These are phyloP conservation scores for Alternaria sp. DNA, from an alignment of 2,329 filamentous ascomycete genomes.

Conservation along the genomic window DNA sequence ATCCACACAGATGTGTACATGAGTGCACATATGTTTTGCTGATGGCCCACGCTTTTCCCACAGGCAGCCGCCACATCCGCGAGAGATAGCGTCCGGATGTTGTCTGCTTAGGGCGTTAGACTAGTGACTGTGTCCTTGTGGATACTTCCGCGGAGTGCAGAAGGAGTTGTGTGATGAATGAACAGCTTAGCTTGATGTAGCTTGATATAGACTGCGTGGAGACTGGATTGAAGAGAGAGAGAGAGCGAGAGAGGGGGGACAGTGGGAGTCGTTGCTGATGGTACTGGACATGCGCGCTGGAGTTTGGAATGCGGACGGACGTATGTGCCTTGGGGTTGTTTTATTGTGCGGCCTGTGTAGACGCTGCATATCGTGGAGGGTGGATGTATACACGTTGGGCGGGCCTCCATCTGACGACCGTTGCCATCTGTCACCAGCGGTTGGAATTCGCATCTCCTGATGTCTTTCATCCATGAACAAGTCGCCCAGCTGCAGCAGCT, in stretches of 20 bases:
- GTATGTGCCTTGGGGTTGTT: neutral
- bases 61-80: conserved; percentile 5
- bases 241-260: neutral
- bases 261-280: neutral
- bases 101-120: conserved; percentile 6
- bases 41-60: neutral
- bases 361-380: conserved; percentile 4
- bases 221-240: neutral
- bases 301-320: conserved; percentile 3
- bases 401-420: neutral
- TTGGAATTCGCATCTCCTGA: neutral
- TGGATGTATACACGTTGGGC: neutral
- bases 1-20: neutral
- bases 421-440: neutral
- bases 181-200: conserved; percentile 4
- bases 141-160: conserved; percentile 6
- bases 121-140: conserved; percentile 2
- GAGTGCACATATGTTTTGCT: conserved; percentile 4
- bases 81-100: conserved; percentile 2
- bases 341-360: neutral
- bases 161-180: conserved; percentile 4
- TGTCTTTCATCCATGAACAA: neutral
- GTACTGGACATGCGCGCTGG: neutral
- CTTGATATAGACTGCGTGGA: conserved; percentile 5
- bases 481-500: neutral